Base-by-base conservation (phyloP, 2,329 filamentous ascomycete genomes). In the Trichoderma gracile region DNA sequence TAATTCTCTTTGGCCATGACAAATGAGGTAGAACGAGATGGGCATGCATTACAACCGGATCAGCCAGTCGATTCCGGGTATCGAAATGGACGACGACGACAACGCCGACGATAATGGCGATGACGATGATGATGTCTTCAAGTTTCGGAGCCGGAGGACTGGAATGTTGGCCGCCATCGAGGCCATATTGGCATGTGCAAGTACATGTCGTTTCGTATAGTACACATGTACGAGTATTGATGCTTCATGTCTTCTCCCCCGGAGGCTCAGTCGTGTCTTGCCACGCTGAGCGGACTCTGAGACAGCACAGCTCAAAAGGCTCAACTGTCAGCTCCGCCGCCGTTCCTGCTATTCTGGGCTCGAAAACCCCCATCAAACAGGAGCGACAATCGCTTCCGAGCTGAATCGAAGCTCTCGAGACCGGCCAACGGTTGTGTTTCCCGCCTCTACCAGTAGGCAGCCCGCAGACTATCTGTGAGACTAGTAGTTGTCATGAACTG, bases 301-400 rank as follows among this genome's bases (percentile, higher is more conserved):
- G 54, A 45, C 47, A 53, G 38, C 30, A 45, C 47, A 53, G 47
- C 30, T 33, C 17, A 6, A 23, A 60, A 19, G 7, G 5, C 9
- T 19, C 33, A 38, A 38, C 46, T 10, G 23, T 33, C 43, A 58
- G 55, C 27, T 59, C 56, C 56, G n/a, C 54, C 42, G 14, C 33
- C 45, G 40, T 40, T 12, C n/a, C 25, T 50, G 33, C 47, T 52
- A 52, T 60, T 60, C 47, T 52, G 19, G 47, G 57, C 47, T 8
- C 9, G 30, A 17, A 38, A 64, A 27, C 9, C 19, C 57, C 33
- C 56, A 43, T 43, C 30, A 54, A 38, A 45, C 15, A 54, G 49
- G 47, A 65, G 55, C 55, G 49, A 59, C 47, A 19, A 47, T 30
- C 49, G 21, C 63, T 60, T 53, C 63, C 56, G 56, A 55, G 56